A percentile compares a stretch with the other conserved stretches of the same genome.
Conservation (phyloP, 352 stramenopile genomes). For the Phytophthora sp. region DNA sequence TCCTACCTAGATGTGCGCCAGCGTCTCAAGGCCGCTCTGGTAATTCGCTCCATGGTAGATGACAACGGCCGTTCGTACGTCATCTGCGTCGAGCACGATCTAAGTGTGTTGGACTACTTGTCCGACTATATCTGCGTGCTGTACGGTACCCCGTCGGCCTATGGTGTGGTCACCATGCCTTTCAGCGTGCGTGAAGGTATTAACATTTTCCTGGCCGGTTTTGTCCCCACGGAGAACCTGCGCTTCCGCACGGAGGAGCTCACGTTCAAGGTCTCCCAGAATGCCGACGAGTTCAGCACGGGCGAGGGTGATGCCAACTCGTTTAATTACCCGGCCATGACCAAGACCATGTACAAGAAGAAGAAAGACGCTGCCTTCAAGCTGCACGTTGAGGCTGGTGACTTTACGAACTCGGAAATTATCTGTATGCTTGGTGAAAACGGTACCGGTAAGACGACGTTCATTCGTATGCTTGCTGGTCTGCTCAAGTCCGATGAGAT, state of each 20-base stretch:
- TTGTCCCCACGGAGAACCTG: slow-evolving; percentile 99
- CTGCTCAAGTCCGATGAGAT: slow-evolving; percentile 99
- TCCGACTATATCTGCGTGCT: slow-evolving; percentile 99
- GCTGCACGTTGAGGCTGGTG: slow-evolving; percentile 97
- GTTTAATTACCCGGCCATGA: slow-evolving; percentile 98
- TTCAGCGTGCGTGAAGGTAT: slow-evolving; percentile 99
- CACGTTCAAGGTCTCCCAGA: slow-evolving; percentile 98
- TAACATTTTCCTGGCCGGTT: slow-evolving; percentile 99
- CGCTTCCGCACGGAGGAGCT: slow-evolving; percentile 98
- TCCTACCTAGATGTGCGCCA: slow-evolving; percentile 99
- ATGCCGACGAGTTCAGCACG: slow-evolving; percentile 84
- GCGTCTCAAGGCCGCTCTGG: slow-evolving; percentile 96
- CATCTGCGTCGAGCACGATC: slow-evolving; percentile 99
- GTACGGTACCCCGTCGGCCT: slow-evolving; percentile 97
- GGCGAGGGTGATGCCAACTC: slow-evolving; percentile 90
- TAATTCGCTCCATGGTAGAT: slow-evolving; percentile 98
- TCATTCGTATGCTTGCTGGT: slow-evolving; percentile 99
- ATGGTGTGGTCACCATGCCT: slow-evolving; percentile 99
- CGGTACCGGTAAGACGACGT: slow-evolving; percentile 99
- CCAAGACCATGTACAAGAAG: slow-evolving; percentile 97
- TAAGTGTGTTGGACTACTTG: slow-evolving; percentile 99
- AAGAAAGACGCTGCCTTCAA: slow-evolving; percentile 95
- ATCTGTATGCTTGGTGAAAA: slow-evolving; percentile 99
- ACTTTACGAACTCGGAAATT: slow-evolving; percentile 99
- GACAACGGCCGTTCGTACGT: slow-evolving; percentile 93